These are phyloP conservation scores for Penicillium sp. DNA, from an alignment of 2,329 filamentous ascomycete species.

Conservation along the genomic window DNA sequence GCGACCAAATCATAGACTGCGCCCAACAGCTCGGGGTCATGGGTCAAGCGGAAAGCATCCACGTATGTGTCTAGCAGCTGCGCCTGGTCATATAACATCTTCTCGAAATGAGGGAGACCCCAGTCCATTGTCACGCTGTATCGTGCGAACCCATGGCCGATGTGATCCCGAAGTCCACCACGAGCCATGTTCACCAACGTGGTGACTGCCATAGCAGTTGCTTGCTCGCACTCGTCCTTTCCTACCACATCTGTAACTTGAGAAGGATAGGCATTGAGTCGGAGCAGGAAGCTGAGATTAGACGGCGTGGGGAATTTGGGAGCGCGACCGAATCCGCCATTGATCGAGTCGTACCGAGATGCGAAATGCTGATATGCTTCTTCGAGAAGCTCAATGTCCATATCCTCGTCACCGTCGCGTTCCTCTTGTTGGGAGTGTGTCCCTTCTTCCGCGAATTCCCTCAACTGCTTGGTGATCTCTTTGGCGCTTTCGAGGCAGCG, in stretches of 20 bases:
- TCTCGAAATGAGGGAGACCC: conserved; percentile 95
- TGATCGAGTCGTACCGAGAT: conserved; percentile 73
- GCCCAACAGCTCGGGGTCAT: conserved; percentile 71
- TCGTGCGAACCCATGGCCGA: conserved; percentile 76
- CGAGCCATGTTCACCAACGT: conserved; percentile 78
- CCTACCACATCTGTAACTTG: conserved; percentile 88
- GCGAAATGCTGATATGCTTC: conserved; percentile 83
- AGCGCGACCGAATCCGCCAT: conserved; percentile 76
- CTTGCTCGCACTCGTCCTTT: conserved; percentile 70
- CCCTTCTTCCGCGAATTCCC: conserved; percentile 86
- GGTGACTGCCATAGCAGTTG: conserved; percentile 75
- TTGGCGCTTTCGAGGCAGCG: conserved; percentile 80
- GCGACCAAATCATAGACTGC: conserved; percentile 79
- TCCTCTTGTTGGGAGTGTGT: conserved; percentile 54
- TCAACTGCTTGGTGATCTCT: conserved; percentile 77
- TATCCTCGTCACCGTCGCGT: conserved; percentile 61
- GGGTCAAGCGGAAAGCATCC: conserved; percentile 75
- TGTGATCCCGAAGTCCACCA: conserved; percentile 72
- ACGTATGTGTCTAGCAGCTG: conserved; percentile 82
- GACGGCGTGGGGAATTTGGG: conserved; percentile 91
- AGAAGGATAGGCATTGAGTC: conserved; percentile 69
- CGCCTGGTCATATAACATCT: conserved; percentile 92
- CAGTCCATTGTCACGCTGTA: conserved; percentile 92
- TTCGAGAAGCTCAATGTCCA: conserved; percentile 89
- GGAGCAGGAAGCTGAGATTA: conserved; percentile 80